These are phyloP conservation scores for Tolypocladium inflatum DNA, from an alignment of 2,329 filamentous ascomycete genomes.

Conservation along the genomic window DNA sequence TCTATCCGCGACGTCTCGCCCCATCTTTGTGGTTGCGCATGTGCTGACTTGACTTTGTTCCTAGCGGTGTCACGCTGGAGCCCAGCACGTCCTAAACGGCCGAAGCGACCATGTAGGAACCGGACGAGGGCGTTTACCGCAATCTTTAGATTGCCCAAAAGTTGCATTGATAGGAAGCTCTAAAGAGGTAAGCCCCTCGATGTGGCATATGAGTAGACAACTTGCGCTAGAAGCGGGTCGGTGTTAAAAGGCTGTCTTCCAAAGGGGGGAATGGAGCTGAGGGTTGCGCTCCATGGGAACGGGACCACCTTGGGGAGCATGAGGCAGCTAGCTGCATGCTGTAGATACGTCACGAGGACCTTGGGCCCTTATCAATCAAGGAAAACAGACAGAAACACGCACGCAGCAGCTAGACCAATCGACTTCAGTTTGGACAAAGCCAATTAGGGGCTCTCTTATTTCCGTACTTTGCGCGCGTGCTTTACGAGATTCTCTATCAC, in stretches of 20 bases:
- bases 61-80: conserved; percentile 45
- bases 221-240: conserved; percentile 1
- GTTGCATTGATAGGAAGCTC: neutral
- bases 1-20: conserved; percentile 9
- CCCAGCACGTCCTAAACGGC: conserved; percentile 33
- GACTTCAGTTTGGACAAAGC: conserved; percentile 9
- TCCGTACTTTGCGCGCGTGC: conserved; percentile 77
- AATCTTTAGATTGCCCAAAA: neutral
- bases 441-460: conserved; percentile 32
- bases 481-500: conserved; percentile 96
- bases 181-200: neutral
- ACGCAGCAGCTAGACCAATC: conserved; percentile 10
- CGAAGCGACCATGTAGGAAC: neutral
- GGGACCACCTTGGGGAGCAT: neutral
- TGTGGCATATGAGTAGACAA: neutral
- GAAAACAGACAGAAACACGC: conserved; percentile 2
- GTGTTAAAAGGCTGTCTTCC: neutral
- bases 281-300: neutral
- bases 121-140: neutral
- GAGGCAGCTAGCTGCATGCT: neutral
- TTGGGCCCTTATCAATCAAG: neutral
- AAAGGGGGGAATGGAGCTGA: neutral
- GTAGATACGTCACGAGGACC: neutral
- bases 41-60: conserved; percentile 1
- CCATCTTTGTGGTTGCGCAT: neutral